These are phyloP conservation scores for Auriscalpium vulgare DNA, from an alignment of 768 basidiomycete species.

Conservation along the genomic window DNA sequence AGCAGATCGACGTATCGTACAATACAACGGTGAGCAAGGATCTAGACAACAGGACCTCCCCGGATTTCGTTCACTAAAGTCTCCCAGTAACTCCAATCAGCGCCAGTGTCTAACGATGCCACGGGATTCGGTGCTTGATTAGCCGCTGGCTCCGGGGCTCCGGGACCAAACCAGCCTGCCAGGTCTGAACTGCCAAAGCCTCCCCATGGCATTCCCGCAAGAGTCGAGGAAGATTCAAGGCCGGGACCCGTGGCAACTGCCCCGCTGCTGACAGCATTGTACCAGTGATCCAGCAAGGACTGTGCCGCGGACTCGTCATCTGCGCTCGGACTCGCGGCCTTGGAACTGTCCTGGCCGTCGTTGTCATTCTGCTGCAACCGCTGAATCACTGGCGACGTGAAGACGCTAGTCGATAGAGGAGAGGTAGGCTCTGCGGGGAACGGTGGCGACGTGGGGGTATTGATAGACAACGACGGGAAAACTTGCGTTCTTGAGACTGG, in stretches of 20 bases:
- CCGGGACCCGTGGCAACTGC: conserved; percentile 19
- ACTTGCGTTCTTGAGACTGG: conserved; percentile 20
- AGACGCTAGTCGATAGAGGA: conserved; percentile 24
- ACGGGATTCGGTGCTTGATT: background rate
- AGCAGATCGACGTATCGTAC: background rate
- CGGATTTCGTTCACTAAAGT: conserved; percentile 16
- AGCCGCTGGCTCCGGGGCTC: background rate
- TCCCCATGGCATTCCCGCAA: conserved; percentile 17
- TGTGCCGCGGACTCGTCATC: conserved; percentile 75
- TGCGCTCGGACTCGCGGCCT: conserved; percentile 56
- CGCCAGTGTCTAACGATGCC: conserved; percentile 4
- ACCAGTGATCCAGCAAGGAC: conserved; percentile 78
- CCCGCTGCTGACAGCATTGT: conserved; percentile 66
- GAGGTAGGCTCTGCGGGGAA: conserved; percentile 22
- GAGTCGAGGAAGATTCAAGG: conserved; percentile 28
- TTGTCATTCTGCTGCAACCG: conserved; percentile 47
- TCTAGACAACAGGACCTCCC: conserved; percentile 9
- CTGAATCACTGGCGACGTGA: conserved; percentile 49
- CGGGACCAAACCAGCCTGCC: conserved; percentile 14
- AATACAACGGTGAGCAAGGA: background rate
- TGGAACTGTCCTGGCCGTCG: conserved; percentile 49
- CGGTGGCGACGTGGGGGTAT: conserved; percentile 11
- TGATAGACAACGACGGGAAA: conserved; percentile 4
- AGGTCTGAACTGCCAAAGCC: conserved; percentile 14
- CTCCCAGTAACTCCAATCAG: conserved; percentile 16